Base-by-base conservation (phyloP, 495 filamentous ascomycete species). In the Xylaria longipes region DNA sequence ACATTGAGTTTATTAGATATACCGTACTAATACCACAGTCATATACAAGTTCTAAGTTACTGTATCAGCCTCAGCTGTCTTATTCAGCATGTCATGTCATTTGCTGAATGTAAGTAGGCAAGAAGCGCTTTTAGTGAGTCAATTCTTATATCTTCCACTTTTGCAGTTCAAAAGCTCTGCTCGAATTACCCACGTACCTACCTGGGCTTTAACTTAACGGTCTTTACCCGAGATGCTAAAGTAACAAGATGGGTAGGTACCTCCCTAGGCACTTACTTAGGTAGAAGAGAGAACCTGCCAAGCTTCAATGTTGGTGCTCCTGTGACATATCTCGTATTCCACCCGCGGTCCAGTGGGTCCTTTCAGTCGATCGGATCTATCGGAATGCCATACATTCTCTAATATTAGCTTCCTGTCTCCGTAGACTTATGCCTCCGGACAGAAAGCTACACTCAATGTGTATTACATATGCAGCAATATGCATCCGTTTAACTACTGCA, bases 61-160 rank as follows among this genome's bases (percentile, higher is more conserved):
- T 15, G 27, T 37, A 45, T 69, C 67, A 69, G 67, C 67, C 67
- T 62, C 67, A 61, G 56, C 56, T 68, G 52, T 22, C 39, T 46
- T 43, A 29, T 15, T 39, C 31, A 64, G 41, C 46, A 22, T 58
- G 58, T 33, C 58, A 54, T 70, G n/a, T n/a, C n/a, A n/a, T n/a
- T n/a, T 31, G 58, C 33, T 35, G 48, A 27, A 25, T 35, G 25
- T 22, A 25, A 25, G 25, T 22, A 70, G 45, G 14, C 22, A n/a
- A 50, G 7, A 62, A 62, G 39, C 66, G 14, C 29, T 48, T 6
- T 22, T 20, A 25, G 52, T 68, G 15, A 61, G 41, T 69, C 41
- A 46, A 20, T 35, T 41, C 29, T 41, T 31, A 20, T 29, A n/a
- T 20, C 27, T n/a, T 46, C 15, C 17, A 20, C 46, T n/a, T 48